These are phyloP conservation scores for Mangifera indica DNA, from an alignment of 345 rosid genomes.

Conservation along the genomic window DNA sequence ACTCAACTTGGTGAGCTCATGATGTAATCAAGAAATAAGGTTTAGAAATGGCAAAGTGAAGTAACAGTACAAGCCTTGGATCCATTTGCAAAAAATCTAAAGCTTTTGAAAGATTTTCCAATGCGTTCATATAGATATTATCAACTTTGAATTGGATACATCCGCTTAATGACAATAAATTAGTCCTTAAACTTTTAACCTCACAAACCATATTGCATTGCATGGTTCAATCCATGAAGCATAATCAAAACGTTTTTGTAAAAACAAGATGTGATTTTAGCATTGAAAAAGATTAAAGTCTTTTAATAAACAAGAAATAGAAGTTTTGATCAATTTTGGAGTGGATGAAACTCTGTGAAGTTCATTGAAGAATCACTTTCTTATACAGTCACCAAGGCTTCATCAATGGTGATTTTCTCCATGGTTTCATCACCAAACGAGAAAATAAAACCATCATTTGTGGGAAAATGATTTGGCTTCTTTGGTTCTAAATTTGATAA, in stretches of 20 bases:
- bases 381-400: conserved; percentile 34
- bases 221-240: conserved; percentile 35
- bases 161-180: too few species aligned
- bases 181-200: conserved; percentile 32
- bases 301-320: conserved; percentile 9
- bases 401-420: conserved; percentile 36
- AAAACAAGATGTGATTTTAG: conserved; percentile 31
- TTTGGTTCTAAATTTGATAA: conserved; percentile 25
- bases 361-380: conserved; percentile 33
- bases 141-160: conserved; percentile 36
- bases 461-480: conserved; percentile 35
- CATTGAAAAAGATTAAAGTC: conserved; percentile 33
- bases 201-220: conserved; percentile 30
- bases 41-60: conserved; percentile 19
- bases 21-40: too few species aligned
- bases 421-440: conserved; percentile 27
- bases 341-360: conserved; percentile 22
- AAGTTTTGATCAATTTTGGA: conserved; percentile 24
- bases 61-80: conserved; percentile 36
- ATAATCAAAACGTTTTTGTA: conserved; percentile 18
- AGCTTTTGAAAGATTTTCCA: conserved; percentile 18
- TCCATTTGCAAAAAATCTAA: conserved; percentile 24
- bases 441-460: conserved; percentile 18
- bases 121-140: conserved; percentile 35
- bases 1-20: too few species aligned